A percentile compares a stretch with the other conserved stretches of the same genome.
phyloP scores from a whole-genome alignment of 1,139 yeast genomes.

The Sugiyamaella neomexicana region DNA sequence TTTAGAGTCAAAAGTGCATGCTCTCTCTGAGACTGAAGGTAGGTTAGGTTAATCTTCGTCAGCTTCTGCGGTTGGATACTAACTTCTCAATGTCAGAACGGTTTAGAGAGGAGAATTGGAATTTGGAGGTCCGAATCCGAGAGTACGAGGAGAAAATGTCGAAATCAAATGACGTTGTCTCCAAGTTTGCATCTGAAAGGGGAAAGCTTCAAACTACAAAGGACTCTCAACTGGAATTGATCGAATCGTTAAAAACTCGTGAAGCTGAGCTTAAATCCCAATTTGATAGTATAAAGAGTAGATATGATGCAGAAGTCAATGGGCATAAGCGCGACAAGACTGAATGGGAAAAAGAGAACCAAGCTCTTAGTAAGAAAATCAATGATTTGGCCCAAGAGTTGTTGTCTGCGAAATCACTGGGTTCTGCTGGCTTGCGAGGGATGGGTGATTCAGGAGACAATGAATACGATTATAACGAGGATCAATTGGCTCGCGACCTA shows the following conservation, averaged over 20 bases:
- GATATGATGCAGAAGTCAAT: conserved; percentile 29
- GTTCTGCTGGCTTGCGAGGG: conserved; percentile 8
- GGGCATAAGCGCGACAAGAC: conserved; percentile 29
- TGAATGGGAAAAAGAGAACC: conserved; percentile 32
- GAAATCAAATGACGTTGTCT: conserved; percentile 31
- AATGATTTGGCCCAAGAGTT: conserved; percentile 25
- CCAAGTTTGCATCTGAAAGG: conserved; percentile 33
- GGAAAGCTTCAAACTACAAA: conserved; percentile 32
- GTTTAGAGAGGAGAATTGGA: conserved; percentile 76
- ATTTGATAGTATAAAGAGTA: conserved; percentile 31
- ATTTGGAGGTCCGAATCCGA: conserved; percentile 60
- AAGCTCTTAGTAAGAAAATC: conserved; percentile 25
- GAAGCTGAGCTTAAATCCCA: conserved; percentile 35
- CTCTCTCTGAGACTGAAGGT: conserved; percentile 44
- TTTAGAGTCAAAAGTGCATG: conserved; percentile 40
- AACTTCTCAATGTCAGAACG: conserved; percentile 37
- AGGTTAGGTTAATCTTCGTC: conserved; percentile 9
- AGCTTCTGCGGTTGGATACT: not conserved
- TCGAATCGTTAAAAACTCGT: conserved; percentile 37
- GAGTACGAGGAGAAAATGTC: conserved; percentile 49
- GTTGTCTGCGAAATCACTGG: conserved; percentile 3
- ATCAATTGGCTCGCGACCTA: conserved; percentile 13
- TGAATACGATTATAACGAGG: conserved; percentile 37
- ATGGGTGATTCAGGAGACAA: conserved; percentile 27
- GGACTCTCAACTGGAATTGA: conserved; percentile 36